These are phyloP conservation scores for Xerocomus cyaneibrunnescens DNA, from an alignment of 1,284 basidiomycete genomes.

Conservation along the genomic window DNA sequence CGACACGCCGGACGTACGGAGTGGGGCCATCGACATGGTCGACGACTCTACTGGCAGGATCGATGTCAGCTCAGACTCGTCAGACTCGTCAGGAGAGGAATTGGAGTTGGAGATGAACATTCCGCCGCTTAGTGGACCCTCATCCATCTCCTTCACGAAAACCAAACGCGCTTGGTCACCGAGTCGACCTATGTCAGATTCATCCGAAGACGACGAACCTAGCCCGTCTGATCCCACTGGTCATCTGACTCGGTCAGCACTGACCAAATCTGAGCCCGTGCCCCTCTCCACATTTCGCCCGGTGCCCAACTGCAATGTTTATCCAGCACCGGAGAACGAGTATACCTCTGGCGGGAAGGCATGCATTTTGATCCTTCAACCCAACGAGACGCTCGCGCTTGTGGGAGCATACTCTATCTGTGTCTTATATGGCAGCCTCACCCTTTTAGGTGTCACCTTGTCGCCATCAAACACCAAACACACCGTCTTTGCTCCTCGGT, in stretches of 20 bases:
- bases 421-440: conserved; percentile 54
- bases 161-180: conserved; percentile 51
- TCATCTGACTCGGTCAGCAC: background rate
- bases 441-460: conserved; percentile 51
- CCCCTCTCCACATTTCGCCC: conserved; percentile 26
- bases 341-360: conserved; percentile 13
- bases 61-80: conserved; percentile 36
- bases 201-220: conserved; percentile 42
- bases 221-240: background rate
- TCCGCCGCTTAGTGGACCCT: conserved; percentile 4
- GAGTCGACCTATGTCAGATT: conserved; percentile 47
- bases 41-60: conserved; percentile 30
- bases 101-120: conserved; percentile 23
- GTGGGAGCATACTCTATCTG: conserved; percentile 56
- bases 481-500: conserved; percentile 63
- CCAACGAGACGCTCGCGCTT: conserved; percentile 53
- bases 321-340: conserved; percentile 3
- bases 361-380: conserved; percentile 43
- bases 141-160: conserved; percentile 10
- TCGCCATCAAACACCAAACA: conserved; percentile 42
- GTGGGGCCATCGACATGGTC: conserved; percentile 30
- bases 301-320: conserved; percentile 13
- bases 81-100: conserved; percentile 32
- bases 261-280: background rate
- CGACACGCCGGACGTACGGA: conserved; percentile 36